These are phyloP conservation scores for Mortierella sp. DNA, from an alignment of 371 early-diverging fungal genomes.

Conservation along the genomic window DNA sequence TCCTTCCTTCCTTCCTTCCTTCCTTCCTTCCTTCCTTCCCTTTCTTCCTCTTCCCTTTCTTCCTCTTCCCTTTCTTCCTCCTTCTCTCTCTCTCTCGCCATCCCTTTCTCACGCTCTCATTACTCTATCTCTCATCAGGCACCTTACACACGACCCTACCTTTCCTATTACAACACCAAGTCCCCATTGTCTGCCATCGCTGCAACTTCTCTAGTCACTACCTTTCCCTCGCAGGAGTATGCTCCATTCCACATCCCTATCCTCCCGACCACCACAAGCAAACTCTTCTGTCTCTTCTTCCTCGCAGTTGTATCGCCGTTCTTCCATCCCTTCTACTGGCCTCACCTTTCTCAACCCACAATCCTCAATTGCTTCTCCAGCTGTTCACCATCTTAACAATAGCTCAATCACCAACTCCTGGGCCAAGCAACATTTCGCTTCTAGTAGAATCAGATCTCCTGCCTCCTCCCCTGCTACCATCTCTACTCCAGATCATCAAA, in stretches of 20 bases:
- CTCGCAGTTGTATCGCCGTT: not conserved
- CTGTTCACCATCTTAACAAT: not conserved
- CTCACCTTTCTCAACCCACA: not conserved
- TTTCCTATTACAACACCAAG: not conserved
- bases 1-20: no score
- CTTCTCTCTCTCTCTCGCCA: not conserved
- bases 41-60: no score
- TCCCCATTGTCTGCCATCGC: not conserved
- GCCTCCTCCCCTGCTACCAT: not conserved
- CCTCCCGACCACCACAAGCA: constrained; percentile 23
- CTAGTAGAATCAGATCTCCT: not conserved
- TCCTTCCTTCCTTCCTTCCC: no score
- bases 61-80: not conserved
- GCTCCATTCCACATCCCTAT: constrained; percentile 37
- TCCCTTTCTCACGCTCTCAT: not conserved
- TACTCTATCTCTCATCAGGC: not conserved
- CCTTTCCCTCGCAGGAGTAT: constrained; percentile 9
- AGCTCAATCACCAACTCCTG: constrained; percentile 1
- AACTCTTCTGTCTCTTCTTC: constrained; percentile 7
- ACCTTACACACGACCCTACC: not conserved
- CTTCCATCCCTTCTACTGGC: not conserved
- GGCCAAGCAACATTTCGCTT: not conserved
- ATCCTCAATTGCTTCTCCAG: not conserved
- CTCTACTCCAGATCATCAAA: not conserved
- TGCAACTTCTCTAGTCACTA: not conserved